Percentiles rank a stretch among this genome's conserved stretches.
phyloP scores from a whole-genome alignment of 2,329 filamentous ascomycete genomes.

The Aspergillus sp. region DNA sequence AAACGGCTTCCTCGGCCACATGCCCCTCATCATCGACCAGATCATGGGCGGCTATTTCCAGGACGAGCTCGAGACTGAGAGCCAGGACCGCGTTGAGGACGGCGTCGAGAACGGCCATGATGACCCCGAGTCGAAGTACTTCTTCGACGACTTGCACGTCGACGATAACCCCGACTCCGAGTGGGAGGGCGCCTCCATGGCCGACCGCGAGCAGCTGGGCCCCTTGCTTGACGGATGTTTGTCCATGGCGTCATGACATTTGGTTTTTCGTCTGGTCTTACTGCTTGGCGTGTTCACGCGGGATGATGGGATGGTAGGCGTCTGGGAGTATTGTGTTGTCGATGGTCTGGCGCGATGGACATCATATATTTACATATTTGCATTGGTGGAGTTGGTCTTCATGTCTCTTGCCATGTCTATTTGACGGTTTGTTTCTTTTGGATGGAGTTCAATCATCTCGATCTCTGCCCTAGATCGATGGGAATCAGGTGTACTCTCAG shows the following conservation, averaged over 20 bases:
- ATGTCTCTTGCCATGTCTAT: too few species aligned
- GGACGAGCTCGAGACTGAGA: conserved; percentile 56
- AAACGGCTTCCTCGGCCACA: conserved; percentile 65
- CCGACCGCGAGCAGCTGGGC: conserved; percentile 29
- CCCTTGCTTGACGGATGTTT: conserved; percentile 34
- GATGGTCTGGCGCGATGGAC: too few species aligned
- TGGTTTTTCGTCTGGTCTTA: too few species aligned
- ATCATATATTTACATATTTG: too few species aligned
- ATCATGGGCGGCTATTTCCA: conserved; percentile 65
- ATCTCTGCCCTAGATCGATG: too few species aligned
- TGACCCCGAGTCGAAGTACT: conserved; percentile 11
- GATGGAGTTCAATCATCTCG: too few species aligned
- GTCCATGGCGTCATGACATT: conserved; percentile 30
- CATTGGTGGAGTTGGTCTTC: too few species aligned
- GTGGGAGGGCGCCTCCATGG: conserved; percentile 30
- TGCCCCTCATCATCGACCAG: conserved; percentile 63
- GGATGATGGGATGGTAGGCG: too few species aligned
- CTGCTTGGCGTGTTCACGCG: too few species aligned
- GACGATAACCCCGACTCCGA: conserved; percentile 26
- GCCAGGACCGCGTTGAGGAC: conserved; percentile 24
- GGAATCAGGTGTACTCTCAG: too few species aligned
- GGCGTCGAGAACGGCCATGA: conserved; percentile 11
- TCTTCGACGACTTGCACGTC: conserved; percentile 32
- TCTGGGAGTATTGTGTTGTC: too few species aligned
- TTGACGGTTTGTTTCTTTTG: too few species aligned